phyloP scores from a whole-genome alignment of 2,329 filamentous ascomycete species.

The Scolecobasidium constrictum region DNA sequence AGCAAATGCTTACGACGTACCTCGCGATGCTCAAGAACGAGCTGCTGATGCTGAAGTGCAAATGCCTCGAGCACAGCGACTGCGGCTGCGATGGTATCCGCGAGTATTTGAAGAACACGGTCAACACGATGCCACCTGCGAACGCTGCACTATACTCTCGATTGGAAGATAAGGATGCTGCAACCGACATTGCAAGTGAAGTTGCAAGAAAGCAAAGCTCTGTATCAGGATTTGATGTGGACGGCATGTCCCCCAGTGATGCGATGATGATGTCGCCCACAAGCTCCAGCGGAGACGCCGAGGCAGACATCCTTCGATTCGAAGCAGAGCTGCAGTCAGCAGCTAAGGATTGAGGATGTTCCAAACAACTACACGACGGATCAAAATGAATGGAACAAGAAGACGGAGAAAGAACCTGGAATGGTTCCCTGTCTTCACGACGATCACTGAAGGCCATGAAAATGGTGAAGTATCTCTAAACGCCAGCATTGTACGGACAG shows the following conservation, averaged over 20 bases:
- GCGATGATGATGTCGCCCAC: background rate
- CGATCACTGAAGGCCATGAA: too few relatives aligned
- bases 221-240: too few relatives aligned
- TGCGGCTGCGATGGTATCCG: constrained; percentile 27
- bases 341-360: too few relatives aligned
- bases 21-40: constrained; percentile 24
- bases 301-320: too few relatives aligned
- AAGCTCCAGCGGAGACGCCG: background rate
- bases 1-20: constrained; percentile 23
- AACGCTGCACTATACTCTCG: background rate
- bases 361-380: too few relatives aligned
- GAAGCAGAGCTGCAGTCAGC: too few relatives aligned
- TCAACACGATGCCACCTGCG: constrained; percentile 2
- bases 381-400: too few relatives aligned
- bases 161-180: background rate
- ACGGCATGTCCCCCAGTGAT: background rate
- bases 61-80: constrained; percentile 24
- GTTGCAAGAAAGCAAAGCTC: background rate
- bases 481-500: too few relatives aligned
- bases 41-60: constrained; percentile 25
- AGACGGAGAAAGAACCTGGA: too few relatives aligned
- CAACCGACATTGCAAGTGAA: background rate
- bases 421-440: too few relatives aligned
- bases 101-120: constrained; percentile 19
- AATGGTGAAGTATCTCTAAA: too few relatives aligned